Evolutionary conservation across 768 basidiomycete species (phyloP), one percentile per base, ranked within the genome.

Genomic region (Solioccasus polychromus): DNA sequence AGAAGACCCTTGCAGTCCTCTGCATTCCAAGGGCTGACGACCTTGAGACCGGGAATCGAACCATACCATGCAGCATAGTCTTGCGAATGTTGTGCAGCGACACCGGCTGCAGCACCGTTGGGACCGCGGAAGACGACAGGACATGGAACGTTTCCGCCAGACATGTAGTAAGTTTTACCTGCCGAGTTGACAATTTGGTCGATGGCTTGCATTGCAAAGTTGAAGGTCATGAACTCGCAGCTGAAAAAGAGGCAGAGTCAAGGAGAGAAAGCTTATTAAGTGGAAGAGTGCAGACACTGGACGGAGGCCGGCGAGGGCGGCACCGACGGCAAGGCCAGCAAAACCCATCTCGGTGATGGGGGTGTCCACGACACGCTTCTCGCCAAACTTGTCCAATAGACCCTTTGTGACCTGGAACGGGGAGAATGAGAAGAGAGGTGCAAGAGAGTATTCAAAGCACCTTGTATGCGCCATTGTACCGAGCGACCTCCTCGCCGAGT

Each of bases 121-220:
- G 96, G 96, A 42, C 96, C 96, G 71, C 96, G 92, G 86, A 99
- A 99, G 44, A 97, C 95, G 52, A 99, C 90, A 19, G 96, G 93
- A 74, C 95, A 98, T 10, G 93, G 90, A 15, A 97, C 94, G 61
- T 93, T 97, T 53, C 96, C 96, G 47, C 96, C 96, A 30, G 96
- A 98, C 96, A 99, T 99, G 80, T 99, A 99, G 72, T 97, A 94
- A 4, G 96, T 99, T 77, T 98, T 99, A 50, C 92, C 96, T 45
- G 88, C 96, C n/a, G 96, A 98, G 79, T 99, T 99, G 70, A 99
- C 92, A 52, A 99, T 99, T 64, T 99, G 96, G 73, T 99, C 96
- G 67, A 99, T 98, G 47, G 96, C 94, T 72, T 94, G 92, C 95
- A 98, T 99, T 54, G 95, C 95, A 66, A 99, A 98, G 78, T 99